These are phyloP conservation scores for Harringtonia lauricola DNA, from an alignment of 2,329 filamentous ascomycete genomes.

Conservation along the genomic window DNA sequence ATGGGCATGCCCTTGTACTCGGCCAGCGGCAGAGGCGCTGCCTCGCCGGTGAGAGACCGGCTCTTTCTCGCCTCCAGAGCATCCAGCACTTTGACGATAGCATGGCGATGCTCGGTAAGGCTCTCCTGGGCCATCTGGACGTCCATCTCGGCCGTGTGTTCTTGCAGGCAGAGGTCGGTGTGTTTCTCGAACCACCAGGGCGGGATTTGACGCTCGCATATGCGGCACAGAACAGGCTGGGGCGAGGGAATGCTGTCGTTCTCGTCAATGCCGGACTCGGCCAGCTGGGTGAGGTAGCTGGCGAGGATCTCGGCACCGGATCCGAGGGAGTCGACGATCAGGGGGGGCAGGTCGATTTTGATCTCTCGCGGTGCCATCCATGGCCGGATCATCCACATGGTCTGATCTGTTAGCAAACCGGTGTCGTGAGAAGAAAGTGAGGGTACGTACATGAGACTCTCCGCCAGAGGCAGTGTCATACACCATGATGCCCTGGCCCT, in stretches of 20 bases:
- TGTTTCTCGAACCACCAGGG: slow-evolving; percentile 99
- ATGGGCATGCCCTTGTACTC: slow-evolving; percentile 87
- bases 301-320: slow-evolving; percentile 92
- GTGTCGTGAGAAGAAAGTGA: neutral
- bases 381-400: slow-evolving; percentile 99
- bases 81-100: slow-evolving; percentile 91
- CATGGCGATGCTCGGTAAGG: slow-evolving; percentile 81
- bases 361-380: slow-evolving; percentile 83
- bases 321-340: slow-evolving; percentile 87
- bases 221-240: slow-evolving; percentile 79
- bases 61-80: slow-evolving; percentile 72
- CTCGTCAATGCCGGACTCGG: slow-evolving; percentile 70
- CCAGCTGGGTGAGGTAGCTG: slow-evolving; percentile 80
- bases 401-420: slow-evolving; percentile 37
- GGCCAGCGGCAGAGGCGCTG: slow-evolving; percentile 40
- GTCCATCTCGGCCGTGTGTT: slow-evolving; percentile 95
- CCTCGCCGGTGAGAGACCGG: slow-evolving; percentile 47
- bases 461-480: slow-evolving; percentile 80
- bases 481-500: slow-evolving; percentile 97
- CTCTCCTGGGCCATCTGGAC: slow-evolving; percentile 93
- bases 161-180: slow-evolving; percentile 88
- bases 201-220: slow-evolving; percentile 93
- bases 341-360: slow-evolving; percentile 81
- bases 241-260: slow-evolving; percentile 70
- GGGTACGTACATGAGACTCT: slow-evolving; percentile 69